phyloP scores from a whole-genome alignment of 2,329 filamentous ascomycete genomes.

The Alternaria sp. region DNA sequence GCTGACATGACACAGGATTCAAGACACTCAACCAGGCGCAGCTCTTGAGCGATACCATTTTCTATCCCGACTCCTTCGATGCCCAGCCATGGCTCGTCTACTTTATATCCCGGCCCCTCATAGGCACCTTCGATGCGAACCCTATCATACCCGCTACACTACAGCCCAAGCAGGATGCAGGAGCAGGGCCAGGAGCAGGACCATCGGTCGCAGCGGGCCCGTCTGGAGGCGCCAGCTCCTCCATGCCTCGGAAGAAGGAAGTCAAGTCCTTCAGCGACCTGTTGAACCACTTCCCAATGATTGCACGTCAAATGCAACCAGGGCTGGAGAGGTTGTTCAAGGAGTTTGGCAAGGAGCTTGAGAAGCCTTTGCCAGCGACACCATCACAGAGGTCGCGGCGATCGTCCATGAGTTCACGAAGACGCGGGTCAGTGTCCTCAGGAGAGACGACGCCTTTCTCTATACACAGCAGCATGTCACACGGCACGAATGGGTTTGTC shows the following conservation, averaged over 20 bases:
- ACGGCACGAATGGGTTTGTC: constrained; percentile 48
- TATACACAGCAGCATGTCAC: constrained; percentile 49
- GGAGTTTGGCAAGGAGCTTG: constrained; percentile 86
- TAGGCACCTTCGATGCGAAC: constrained; percentile 81
- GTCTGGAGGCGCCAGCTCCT: constrained; percentile 40
- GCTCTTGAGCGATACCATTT: constrained; percentile 81
- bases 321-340: constrained; percentile 89
- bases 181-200: constrained; percentile 2
- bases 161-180: constrained; percentile 29
- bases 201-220: constrained; percentile 21
- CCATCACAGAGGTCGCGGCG: constrained; percentile 57
- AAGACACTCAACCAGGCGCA: constrained; percentile 90
- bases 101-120: constrained; percentile 88
- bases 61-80: constrained; percentile 88
- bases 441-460: constrained; percentile 47
- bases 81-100: constrained; percentile 95
- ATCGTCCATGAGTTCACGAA: constrained; percentile 45
- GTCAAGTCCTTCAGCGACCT: constrained; percentile 91
- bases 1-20: constrained; percentile 70
- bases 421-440: constrained; percentile 48
- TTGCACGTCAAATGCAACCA: constrained; percentile 93
- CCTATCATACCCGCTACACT: constrained; percentile 70
- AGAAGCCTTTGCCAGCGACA: constrained; percentile 81
- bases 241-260: constrained; percentile 79
- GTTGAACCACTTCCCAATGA: constrained; percentile 91